These are phyloP conservation scores for Pseudozyma pruni DNA, from an alignment of 1,284 basidiomycete genomes.

Conservation along the genomic window DNA sequence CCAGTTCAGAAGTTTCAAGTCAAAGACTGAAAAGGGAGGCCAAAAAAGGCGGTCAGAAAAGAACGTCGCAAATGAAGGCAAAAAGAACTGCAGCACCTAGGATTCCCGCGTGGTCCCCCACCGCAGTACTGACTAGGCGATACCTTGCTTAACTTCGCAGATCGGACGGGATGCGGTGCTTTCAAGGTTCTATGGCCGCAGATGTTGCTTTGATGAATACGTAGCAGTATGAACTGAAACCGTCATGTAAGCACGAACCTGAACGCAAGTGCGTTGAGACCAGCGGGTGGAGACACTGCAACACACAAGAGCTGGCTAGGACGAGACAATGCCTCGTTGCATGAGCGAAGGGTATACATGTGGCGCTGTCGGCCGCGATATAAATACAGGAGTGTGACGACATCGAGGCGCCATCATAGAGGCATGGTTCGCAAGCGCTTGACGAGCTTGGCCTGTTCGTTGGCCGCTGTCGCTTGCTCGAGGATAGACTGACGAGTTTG, in stretches of 20 bases:
- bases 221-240: no score
- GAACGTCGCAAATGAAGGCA: no score
- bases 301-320: no score
- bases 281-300: no score
- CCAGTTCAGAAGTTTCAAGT: no score
- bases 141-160: constrained; percentile 82
- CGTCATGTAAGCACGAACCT: no score
- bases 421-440: constrained; percentile 47
- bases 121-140: constrained; percentile 84
- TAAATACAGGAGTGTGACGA: not conserved
- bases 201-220: no score
- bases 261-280: no score
- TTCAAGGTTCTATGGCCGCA: constrained; percentile 81
- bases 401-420: not conserved
- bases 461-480: constrained; percentile 47
- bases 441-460: constrained; percentile 41
- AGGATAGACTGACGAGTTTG: constrained; percentile 26
- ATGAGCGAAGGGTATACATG: no score
- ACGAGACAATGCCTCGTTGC: no score
- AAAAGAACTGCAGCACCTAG: constrained; percentile 79
- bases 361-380: not conserved
- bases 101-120: constrained; percentile 85
- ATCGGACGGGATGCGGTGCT: constrained; percentile 83
- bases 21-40: no score
- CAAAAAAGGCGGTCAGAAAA: no score